phyloP scores from a whole-genome alignment of 257 asterid genomes.

The Thymus quinquecostatus region DNA sequence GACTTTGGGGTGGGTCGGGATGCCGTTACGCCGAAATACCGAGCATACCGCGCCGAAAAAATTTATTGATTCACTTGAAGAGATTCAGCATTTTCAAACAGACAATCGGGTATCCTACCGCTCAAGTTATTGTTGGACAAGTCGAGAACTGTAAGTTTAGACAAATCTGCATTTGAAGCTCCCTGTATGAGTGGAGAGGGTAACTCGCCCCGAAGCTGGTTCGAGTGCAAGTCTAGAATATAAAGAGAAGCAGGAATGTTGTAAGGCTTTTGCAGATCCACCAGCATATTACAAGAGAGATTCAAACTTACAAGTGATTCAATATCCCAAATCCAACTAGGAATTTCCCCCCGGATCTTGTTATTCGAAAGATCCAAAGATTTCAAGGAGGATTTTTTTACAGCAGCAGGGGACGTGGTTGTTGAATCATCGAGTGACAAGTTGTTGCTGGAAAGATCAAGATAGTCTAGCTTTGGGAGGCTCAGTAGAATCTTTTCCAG shows the following conservation, averaged over 20 bases:
- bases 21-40: too few relatives aligned
- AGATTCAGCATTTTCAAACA: background rate
- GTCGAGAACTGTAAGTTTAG: background rate
- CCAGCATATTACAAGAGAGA: constrained; percentile 37
- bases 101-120: background rate
- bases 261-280: too few relatives aligned
- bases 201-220: constrained; percentile 33
- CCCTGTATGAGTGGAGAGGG: background rate
- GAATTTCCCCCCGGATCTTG: too few relatives aligned
- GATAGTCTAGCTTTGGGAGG: too few relatives aligned
- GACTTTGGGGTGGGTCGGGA: too few relatives aligned
- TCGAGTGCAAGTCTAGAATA: constrained; percentile 30
- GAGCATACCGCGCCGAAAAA: too few relatives aligned
- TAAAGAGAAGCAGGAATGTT: background rate
- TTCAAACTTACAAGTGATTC: constrained; percentile 7
- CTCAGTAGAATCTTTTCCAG: too few relatives aligned
- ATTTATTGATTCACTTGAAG: background rate
- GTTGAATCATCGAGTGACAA: too few relatives aligned
- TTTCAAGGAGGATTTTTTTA: too few relatives aligned
- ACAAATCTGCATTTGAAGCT: background rate
- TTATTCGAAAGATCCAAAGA: too few relatives aligned
- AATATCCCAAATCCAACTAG: constrained; percentile 46
- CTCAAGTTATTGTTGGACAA: background rate
- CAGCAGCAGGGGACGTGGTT: too few relatives aligned
- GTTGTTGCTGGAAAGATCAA: too few relatives aligned